Conservation (phyloP, 2,329 filamentous ascomycete species). For the Tolypocladium amazonense region DNA sequence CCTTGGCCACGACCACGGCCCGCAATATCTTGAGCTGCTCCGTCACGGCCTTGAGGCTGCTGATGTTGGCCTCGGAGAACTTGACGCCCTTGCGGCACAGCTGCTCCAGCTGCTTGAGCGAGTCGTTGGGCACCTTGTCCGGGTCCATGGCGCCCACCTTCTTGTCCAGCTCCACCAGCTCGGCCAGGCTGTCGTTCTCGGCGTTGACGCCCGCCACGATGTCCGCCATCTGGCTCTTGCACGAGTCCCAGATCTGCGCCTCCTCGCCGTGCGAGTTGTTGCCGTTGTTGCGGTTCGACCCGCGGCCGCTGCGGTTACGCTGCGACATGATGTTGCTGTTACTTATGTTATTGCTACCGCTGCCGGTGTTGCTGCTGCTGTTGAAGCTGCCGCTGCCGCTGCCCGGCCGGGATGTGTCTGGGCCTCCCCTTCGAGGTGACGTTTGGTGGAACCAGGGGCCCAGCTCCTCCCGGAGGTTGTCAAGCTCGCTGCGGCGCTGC, state of each 20-base stretch:
- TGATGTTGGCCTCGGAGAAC: constrained; percentile 25
- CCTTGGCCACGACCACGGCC: constrained; percentile 32
- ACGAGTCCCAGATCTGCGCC: constrained; percentile 30
- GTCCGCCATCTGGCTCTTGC: constrained; percentile 27
- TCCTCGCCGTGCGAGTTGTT: constrained; percentile 30
- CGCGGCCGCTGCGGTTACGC: constrained; percentile 32
- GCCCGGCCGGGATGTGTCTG: constrained; percentile 1
- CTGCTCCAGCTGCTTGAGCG: constrained; percentile 32
- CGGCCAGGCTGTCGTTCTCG: constrained; percentile 28
- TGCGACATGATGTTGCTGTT: constrained; percentile 25
- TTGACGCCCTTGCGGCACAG: constrained; percentile 31
- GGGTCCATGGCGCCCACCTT: constrained; percentile 26
- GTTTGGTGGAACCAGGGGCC: constrained; percentile 20
- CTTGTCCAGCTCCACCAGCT: constrained; percentile 29
- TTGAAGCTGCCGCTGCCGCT: constrained; percentile 4
- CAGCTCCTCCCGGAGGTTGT: constrained; percentile 22
- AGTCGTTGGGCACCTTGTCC: constrained; percentile 24
- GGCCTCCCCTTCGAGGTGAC: constrained; percentile 11
- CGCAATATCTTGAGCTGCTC: constrained; percentile 32
- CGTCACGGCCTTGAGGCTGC: constrained; percentile 24
- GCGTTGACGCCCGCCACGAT: constrained; percentile 28
- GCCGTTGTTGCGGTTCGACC: constrained; percentile 32
- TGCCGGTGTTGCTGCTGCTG: neutral
- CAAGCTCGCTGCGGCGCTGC: constrained; percentile 20
- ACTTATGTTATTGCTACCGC: neutral